Evolutionary conservation across 2,329 filamentous ascomycete genomes (phyloP), one percentile per base, ranked within the genome.

Genomic region (Tympanopsis confertula): DNA sequence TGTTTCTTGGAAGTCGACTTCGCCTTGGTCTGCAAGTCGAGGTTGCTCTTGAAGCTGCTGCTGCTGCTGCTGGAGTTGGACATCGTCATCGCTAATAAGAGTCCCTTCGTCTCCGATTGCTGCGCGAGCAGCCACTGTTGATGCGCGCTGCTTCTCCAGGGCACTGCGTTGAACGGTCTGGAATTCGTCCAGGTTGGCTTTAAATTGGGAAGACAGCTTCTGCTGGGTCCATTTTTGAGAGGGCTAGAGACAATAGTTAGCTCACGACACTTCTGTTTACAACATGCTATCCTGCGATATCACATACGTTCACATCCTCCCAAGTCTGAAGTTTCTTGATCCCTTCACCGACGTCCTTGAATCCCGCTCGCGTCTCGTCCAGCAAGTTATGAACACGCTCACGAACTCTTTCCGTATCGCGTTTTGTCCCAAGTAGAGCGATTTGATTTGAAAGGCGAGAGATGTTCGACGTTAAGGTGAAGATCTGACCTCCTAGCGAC

Each of bases 1-100:
- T 13, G 83, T 80, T 49, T 98, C 91, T 55, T 98, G 91, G 64
- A 95, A 98, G 55, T 98, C 89, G 32, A 98, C 91, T 54, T 98
- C 93, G 49, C 86, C 82, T 57, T 98, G 91, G 19, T 86, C 74
- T 1, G 88, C 91, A 5, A 96, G 70, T 39, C 86, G 84, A 12
- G 83, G 68, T 47, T 88, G 75, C 48, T 91, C 79, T 50, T 89
- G 75, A 47, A 82, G 71, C 52, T 83, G 78, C 45, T 77, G 69
- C 35, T 76, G 69, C 40, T 68, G 65, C 44, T 76, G 71, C 35
- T 70, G 68, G 39, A 58, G 61, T 46, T 50, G 59, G 42, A 54
- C 62, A 32, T 62, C 58, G 38, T 50, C 61, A 18, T 48, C 47
- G 13, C 47, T 47, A 10, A 15, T 7, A 17, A 13, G 15, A 7